These are phyloP conservation scores for Pinus tabuliformis DNA, from an alignment of 75 land plant genomes.

Conservation along the genomic window DNA sequence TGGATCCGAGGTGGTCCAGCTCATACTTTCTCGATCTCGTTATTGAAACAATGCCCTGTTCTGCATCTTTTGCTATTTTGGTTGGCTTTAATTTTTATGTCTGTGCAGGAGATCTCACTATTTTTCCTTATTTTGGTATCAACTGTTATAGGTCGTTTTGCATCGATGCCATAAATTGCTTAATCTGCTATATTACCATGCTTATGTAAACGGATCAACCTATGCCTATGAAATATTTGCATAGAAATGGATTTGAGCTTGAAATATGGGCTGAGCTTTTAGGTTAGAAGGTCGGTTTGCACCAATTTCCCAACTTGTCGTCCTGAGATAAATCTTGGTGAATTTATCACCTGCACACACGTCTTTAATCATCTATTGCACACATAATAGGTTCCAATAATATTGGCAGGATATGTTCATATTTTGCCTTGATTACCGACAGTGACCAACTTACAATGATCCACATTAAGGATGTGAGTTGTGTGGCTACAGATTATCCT, in stretches of 20 bases:
- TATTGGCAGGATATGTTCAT: background rate
- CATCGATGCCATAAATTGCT: background rate
- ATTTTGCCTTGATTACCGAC: conserved; percentile 1
- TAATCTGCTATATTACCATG: background rate
- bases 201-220: background rate
- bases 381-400: background rate
- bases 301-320: background rate
- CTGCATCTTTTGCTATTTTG: no score
- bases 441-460: background rate
- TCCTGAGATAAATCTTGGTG: background rate
- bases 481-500: background rate
- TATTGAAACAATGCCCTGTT: background rate
- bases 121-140: no score
- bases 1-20: background rate
- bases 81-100: no score
- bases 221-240: no score
- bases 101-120: no score
- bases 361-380: background rate
- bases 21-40: background rate
- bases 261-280: background rate
- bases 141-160: background rate
- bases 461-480: background rate
- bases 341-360: background rate
- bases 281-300: background rate
- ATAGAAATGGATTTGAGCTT: background rate